These are phyloP conservation scores for Diaporthe amygdali DNA, from an alignment of 2,329 filamentous ascomycete genomes.

Conservation along the genomic window DNA sequence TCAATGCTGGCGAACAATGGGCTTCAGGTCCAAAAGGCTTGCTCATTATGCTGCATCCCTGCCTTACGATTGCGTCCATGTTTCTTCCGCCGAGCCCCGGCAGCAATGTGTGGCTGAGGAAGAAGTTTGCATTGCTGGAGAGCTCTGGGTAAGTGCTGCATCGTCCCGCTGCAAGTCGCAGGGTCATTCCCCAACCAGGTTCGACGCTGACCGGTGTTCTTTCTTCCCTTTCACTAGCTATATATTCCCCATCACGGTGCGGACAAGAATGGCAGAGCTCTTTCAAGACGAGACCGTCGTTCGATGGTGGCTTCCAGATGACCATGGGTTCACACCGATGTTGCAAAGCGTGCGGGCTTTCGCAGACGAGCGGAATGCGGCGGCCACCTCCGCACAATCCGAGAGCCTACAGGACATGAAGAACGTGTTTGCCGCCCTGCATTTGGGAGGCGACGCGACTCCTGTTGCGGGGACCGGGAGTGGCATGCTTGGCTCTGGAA, in stretches of 20 bases:
- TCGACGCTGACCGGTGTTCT: background rate
- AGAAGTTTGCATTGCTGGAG: conserved; percentile 81
- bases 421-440: conserved; percentile 71
- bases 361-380: conserved; percentile 76
- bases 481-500: background rate
- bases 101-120: conserved; percentile 79
- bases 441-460: conserved; percentile 42
- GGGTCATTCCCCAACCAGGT: background rate
- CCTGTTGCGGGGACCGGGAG: background rate
- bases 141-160: conserved; percentile 70
- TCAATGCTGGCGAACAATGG: conserved; percentile 78
- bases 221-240: conserved; percentile 62
- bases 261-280: conserved; percentile 75
- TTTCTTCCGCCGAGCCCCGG: conserved; percentile 78
- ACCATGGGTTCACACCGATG: conserved; percentile 75
- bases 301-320: conserved; percentile 89
- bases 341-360: conserved; percentile 80
- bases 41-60: conserved; percentile 75
- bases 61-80: conserved; percentile 75
- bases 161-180: background rate
- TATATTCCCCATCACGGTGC: conserved; percentile 77
- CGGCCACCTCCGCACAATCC: conserved; percentile 58
- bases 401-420: conserved; percentile 78
- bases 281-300: conserved; percentile 75
- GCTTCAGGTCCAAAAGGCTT: conserved; percentile 72